Percentiles rank a stretch among this genome's conserved stretches.
These are phyloP conservation scores for Bimuria novae-zelandiae DNA, from an alignment of 2,329 filamentous ascomycete species.

Conservation along the genomic window DNA sequence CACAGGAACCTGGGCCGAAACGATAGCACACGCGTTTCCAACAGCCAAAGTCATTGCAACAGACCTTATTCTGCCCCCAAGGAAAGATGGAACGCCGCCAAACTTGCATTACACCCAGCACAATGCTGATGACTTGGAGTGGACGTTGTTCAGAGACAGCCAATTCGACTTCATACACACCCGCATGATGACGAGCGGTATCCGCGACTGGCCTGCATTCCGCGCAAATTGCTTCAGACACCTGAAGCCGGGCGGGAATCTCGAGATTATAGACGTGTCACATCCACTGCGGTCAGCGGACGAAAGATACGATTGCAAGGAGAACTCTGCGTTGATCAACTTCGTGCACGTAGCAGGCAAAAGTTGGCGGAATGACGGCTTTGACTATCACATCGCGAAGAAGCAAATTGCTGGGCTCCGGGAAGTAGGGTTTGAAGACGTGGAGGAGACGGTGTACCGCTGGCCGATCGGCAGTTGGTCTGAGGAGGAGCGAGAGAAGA, in stretches of 20 bases:
- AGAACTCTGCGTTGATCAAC: background rate
- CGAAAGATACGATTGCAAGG: background rate
- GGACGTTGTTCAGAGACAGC: background rate
- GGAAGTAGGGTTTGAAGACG: slow-evolving; percentile 1
- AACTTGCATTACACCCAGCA: slow-evolving; percentile 1
- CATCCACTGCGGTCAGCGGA: background rate
- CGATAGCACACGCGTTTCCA: background rate
- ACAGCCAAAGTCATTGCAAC: background rate
- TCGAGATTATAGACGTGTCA: slow-evolving; percentile 49
- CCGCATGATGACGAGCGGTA: slow-evolving; percentile 54
- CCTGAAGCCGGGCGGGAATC: slow-evolving; percentile 52
- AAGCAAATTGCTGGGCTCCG: background rate
- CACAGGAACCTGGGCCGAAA: background rate
- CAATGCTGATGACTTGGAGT: slow-evolving; percentile 2
- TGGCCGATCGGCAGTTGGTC: slow-evolving; percentile 4
- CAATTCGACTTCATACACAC: slow-evolving; percentile 61
- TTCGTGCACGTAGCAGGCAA: background rate
- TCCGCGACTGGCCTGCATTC: slow-evolving; percentile 57
- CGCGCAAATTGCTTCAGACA: slow-evolving; percentile 42
- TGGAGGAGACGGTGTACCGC: background rate
- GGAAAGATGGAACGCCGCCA: background rate
- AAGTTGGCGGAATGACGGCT: background rate
- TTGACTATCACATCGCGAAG: background rate
- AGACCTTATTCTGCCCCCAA: background rate
- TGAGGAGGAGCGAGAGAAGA: background rate